Percentiles rank a stretch among this genome's conserved stretches.
These are phyloP conservation scores for Mycena galericulata DNA, from an alignment of 768 basidiomycete genomes.

Conservation along the genomic window DNA sequence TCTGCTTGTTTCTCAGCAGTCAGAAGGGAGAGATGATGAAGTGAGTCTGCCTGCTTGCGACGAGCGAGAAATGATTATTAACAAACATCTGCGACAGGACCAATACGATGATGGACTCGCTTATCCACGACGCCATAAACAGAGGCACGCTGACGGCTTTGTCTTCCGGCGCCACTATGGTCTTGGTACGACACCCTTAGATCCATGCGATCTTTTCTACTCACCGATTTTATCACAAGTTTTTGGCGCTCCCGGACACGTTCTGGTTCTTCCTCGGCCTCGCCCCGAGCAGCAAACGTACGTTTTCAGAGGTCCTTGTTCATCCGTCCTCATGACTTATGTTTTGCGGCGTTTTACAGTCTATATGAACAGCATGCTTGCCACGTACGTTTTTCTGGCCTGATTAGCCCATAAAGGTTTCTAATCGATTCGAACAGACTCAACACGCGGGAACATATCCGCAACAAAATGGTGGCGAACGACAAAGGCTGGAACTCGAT, in stretches of 20 bases:
- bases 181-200: conserved; percentile 2
- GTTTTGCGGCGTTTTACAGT: background rate
- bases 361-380: conserved; percentile 34
- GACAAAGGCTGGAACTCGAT: conserved; percentile 35
- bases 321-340: too few relatives aligned
- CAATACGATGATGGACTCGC: conserved; percentile 25
- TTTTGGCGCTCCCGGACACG: conserved; percentile 28
- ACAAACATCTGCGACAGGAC: conserved; percentile 25
- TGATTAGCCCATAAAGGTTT: too few relatives aligned
- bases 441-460: conserved; percentile 20
- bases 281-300: conserved; percentile 27
- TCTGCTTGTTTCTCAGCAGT: conserved; percentile 21
- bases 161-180: conserved; percentile 23
- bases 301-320: background rate
- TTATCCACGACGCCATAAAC: conserved; percentile 31
- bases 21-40: conserved; percentile 25
- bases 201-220: background rate
- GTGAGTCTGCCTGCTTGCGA: background rate
- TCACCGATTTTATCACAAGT: conserved; percentile 6
- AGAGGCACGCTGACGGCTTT: conserved; percentile 29
- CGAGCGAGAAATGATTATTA: background rate
- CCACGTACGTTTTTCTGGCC: conserved; percentile 16
- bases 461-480: background rate
- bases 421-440: conserved; percentile 8
- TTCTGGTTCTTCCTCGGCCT: conserved; percentile 33